phyloP scores from a whole-genome alignment of 2,329 filamentous ascomycete species.

The Claviceps humidiphila region DNA sequence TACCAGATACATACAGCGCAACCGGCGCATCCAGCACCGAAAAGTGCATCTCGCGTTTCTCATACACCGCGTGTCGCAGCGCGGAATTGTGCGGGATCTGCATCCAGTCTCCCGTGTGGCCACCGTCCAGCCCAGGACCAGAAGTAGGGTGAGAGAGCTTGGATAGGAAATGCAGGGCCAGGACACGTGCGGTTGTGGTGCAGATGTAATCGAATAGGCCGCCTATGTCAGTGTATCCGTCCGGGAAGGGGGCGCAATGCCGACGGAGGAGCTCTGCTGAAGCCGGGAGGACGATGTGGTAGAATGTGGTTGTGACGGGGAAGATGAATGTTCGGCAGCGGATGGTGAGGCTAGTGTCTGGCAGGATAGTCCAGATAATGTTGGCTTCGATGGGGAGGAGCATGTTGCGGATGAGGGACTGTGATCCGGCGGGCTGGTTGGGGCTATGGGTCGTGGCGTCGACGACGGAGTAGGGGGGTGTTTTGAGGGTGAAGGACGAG shows the following conservation, averaged over 20 bases:
- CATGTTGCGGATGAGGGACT: constrained; percentile 29
- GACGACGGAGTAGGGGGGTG: constrained; percentile 19
- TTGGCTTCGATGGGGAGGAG: constrained; percentile 28
- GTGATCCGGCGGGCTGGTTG: constrained; percentile 27
- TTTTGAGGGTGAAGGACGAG: constrained; percentile 30
- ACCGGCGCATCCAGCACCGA: constrained; percentile 12
- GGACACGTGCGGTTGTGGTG: constrained; percentile 26
- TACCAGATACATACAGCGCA: constrained; percentile 12
- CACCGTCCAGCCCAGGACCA: not conserved
- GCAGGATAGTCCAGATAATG: constrained; percentile 33
- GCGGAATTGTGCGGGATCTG: constrained; percentile 20
- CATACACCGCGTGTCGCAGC: constrained; percentile 15
- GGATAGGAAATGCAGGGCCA: constrained; percentile 23
- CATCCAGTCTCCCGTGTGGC: constrained; percentile 13
- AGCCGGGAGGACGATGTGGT: constrained; percentile 27
- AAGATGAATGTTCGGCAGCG: constrained; percentile 30
- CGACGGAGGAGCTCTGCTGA: constrained; percentile 19
- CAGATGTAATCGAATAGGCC: constrained; percentile 34
- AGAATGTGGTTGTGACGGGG: constrained; percentile 32
- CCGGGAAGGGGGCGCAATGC: constrained; percentile 29
- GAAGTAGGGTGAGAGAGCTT: constrained; percentile 7
- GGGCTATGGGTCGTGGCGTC: constrained; percentile 17
- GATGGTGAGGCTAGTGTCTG: constrained; percentile 28
- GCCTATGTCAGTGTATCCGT: constrained; percentile 29
- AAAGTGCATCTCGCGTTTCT: constrained; percentile 20